Evolutionary conservation across 208 protist species (phyloP), one percentile per base, ranked within the genome.

Genomic region (Naegleria gruberi): DNA sequence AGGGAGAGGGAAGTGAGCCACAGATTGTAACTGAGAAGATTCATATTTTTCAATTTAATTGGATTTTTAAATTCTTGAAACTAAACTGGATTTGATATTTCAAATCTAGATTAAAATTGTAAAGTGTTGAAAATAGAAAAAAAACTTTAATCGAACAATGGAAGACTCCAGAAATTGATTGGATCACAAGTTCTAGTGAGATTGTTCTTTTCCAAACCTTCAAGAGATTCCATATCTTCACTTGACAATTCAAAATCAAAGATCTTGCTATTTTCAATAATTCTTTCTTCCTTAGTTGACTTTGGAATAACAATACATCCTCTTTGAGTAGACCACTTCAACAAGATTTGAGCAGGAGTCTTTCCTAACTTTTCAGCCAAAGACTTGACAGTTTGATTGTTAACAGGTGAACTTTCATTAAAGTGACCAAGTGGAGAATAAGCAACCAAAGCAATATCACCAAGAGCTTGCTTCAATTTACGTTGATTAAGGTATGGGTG

Each of bases 291-390:
- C 41, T 95, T 93, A 0, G 91, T 88, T 1, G 95, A 97, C 93
- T 98, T 98, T 82, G 97, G 96, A 90, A 98, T 97, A 1, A 94
- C 93, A 81, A 95, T 92, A 86, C 94, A 8, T 10, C 92, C 92
- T 37, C 93, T 65, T 92, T 96, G 93, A 81, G 95, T 51, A 41
- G 93, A 87, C 95, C 95, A 97, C 3, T 92, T 93, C 19, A 96
- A 90, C 7, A 96, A 92, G 43, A 96, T 94, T 91, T 96, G 95
- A 12, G 94, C 94, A 84, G 91, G 92, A 30, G 89, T 93, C 17
- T 65, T 74, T 4, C 44, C 8, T 26, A 84, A 37, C 12, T 93
- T 91, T 34, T 86, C 87, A 42, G 90, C 86, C 30, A 93, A 23
- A 26, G 89, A 3, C 17, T n/a, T 46, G 42, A 93, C n/a, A 8